Percentiles rank a stretch among this genome's conserved stretches.
phyloP scores from a whole-genome alignment of 768 basidiomycete species.

The Rhizopogon rudus region DNA sequence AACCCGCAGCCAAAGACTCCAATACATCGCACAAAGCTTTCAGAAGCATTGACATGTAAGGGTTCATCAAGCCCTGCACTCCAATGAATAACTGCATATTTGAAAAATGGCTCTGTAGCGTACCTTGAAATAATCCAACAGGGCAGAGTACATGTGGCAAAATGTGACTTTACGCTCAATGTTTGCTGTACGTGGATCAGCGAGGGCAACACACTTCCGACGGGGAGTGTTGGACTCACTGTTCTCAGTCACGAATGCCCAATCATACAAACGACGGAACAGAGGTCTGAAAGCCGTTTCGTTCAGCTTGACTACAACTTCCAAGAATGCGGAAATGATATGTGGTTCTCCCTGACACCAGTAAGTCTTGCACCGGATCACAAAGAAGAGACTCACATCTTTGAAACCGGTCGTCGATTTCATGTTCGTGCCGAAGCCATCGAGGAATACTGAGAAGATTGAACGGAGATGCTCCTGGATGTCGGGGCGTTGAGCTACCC shows the following conservation, averaged over 20 bases:
- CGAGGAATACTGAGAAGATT: conserved; percentile 75
- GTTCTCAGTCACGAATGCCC: conserved; percentile 71
- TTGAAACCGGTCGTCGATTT: conserved; percentile 21
- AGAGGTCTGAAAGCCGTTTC: conserved; percentile 88
- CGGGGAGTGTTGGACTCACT: conserved; percentile 28
- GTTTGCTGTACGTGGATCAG: conserved; percentile 15
- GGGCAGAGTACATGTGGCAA: conserved; percentile 62
- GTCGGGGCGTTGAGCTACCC: conserved; percentile 55
- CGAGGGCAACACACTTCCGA: neutral
- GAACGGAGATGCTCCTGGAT: conserved; percentile 62
- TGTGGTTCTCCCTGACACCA: conserved; percentile 42
- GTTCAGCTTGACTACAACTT: conserved; percentile 89
- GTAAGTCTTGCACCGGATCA: neutral
- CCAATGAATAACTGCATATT: neutral
- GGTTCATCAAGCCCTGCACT: conserved; percentile 74
- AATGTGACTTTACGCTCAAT: conserved; percentile 62
- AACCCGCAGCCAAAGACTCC: conserved; percentile 31
- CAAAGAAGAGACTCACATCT: conserved; percentile 20
- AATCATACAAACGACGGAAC: conserved; percentile 90
- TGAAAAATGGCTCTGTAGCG: conserved; percentile 7
- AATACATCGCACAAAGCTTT: conserved; percentile 63
- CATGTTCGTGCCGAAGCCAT: conserved; percentile 59
- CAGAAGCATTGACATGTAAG: conserved; percentile 81
- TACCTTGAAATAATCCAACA: conserved; percentile 90
- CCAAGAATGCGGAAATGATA: conserved; percentile 72